phyloP scores from a whole-genome alignment of 768 basidiomycete species.

The Rickenella mellea region DNA sequence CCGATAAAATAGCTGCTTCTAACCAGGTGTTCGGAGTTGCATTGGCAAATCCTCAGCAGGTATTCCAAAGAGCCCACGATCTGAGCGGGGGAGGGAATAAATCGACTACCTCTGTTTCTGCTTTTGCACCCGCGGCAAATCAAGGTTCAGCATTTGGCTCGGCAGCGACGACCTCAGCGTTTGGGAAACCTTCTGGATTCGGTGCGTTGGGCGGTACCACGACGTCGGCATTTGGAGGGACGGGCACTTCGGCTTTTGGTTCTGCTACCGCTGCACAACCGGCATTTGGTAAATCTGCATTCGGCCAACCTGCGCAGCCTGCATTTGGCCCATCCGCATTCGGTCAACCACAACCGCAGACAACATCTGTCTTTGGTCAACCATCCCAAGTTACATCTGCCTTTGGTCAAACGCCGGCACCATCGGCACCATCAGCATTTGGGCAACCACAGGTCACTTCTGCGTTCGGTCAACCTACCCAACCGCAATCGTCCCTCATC shows the following conservation, averaged over 20 bases:
- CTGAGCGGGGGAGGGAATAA: constrained; percentile 18
- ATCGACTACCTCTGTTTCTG: constrained; percentile 13
- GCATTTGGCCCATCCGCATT: constrained; percentile 25
- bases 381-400: constrained; percentile 3
- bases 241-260: constrained; percentile 27
- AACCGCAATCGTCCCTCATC: constrained; percentile 8
- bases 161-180: constrained; percentile 14
- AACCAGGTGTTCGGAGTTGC: constrained; percentile 39
- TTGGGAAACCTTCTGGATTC: constrained; percentile 16
- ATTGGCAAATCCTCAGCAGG: constrained; percentile 35
- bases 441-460: constrained; percentile 14
- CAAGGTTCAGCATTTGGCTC: constrained; percentile 20
- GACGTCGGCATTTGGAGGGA: constrained; percentile 6
- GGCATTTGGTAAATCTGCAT: constrained; percentile 14
- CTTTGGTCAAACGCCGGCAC: constrained; percentile 12
- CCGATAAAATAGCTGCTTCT: constrained; percentile 41
- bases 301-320: constrained; percentile 25
- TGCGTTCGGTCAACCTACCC: constrained; percentile 15
- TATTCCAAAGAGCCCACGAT: constrained; percentile 43
- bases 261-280: constrained; percentile 9
- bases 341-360: constrained; percentile 8
- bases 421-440: constrained; percentile 6
- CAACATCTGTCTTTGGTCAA: constrained; percentile 5
- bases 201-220: constrained; percentile 9
- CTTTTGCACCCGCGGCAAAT: constrained; percentile 10